A percentile compares a stretch with the other conserved stretches of the same genome.
Conservation (phyloP, 2,329 filamentous ascomycete genomes). For the Penicillium sp. region DNA sequence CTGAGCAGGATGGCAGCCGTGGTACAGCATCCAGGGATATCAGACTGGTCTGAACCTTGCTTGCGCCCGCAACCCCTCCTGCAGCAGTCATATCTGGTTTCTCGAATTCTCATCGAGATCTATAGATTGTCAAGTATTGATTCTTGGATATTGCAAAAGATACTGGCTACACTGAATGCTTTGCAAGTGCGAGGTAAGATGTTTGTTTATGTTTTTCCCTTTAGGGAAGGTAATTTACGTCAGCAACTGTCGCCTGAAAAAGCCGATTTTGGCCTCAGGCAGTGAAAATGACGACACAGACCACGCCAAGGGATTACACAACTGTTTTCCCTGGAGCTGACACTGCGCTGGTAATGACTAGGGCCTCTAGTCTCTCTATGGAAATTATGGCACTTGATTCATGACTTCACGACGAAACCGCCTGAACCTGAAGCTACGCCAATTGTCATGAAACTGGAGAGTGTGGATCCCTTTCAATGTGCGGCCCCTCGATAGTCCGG, state of each 20-base stretch:
- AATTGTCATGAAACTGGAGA: background rate
- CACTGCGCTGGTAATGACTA: background rate
- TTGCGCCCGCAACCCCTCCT: background rate
- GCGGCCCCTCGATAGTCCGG: background rate
- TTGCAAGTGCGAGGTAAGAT: background rate
- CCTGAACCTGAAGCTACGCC: background rate
- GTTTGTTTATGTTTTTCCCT: slow-evolving; percentile 36
- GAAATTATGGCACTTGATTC: background rate
- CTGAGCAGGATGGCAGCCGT: slow-evolving; percentile 8
- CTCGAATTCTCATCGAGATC: background rate
- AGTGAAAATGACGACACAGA: background rate
- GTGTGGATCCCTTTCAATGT: background rate
- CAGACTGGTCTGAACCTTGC: background rate
- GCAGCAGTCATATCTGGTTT: background rate
- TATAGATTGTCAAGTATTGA: background rate
- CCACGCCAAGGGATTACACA: background rate
- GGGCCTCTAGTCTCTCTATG: background rate
- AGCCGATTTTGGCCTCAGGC: slow-evolving; percentile 11
- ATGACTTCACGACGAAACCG: background rate
- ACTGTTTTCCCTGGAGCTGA: background rate
- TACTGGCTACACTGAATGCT: background rate
- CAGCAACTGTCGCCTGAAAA: background rate
- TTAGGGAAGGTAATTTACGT: slow-evolving; percentile 14
- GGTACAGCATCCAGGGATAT: slow-evolving; percentile 16
- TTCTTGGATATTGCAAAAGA: background rate